A percentile compares a stretch with the other conserved stretches of the same genome.
Evolutionary conservation across 2,329 filamentous ascomycete genomes (phyloP).

Genomic region (Amylocarpus encephaloides): DNA sequence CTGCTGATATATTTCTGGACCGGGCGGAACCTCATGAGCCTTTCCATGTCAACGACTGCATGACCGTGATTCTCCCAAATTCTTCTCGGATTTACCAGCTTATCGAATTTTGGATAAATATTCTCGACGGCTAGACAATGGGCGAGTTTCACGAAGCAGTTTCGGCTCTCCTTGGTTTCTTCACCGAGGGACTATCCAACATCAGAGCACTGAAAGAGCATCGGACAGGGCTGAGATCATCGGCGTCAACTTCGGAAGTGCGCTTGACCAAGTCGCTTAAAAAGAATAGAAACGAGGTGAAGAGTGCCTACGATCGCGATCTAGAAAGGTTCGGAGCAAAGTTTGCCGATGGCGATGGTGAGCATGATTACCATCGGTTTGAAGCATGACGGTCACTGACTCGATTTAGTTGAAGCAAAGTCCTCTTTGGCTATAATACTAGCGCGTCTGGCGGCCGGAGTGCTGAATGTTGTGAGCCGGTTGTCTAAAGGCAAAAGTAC

Average conservation of each 20-base stretch:
- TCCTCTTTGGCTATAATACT: slow-evolving; percentile 33
- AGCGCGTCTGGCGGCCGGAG: slow-evolving; percentile 38
- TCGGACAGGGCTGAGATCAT: slow-evolving; percentile 18
- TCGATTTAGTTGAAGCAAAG: slow-evolving; percentile 23
- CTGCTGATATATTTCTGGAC: too few species aligned
- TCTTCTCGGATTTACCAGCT: too few species aligned
- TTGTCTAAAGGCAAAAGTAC: slow-evolving; percentile 32
- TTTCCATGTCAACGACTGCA: too few species aligned
- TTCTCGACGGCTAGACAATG: slow-evolving; percentile 21
- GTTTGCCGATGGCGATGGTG: slow-evolving; percentile 45
- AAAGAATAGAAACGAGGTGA: slow-evolving; percentile 31
- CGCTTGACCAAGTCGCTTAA: slow-evolving; percentile 33
- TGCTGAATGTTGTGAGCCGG: slow-evolving; percentile 36
- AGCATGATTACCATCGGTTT: slow-evolving; percentile 16
- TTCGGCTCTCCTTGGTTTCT: slow-evolving; percentile 41
- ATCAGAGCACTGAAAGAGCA: slow-evolving; percentile 36
- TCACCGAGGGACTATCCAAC: slow-evolving; percentile 31
- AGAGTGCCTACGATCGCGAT: slow-evolving; percentile 37
- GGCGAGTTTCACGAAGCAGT: slow-evolving; percentile 40
- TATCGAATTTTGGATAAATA: too few species aligned
- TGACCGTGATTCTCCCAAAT: too few species aligned
- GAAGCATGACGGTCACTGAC: slow-evolving; percentile 4
- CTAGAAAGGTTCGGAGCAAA: slow-evolving; percentile 37
- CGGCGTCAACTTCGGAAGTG: slow-evolving; percentile 35
- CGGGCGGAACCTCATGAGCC: too few species aligned